A percentile compares a stretch with the other conserved stretches of the same genome.
phyloP scores from a whole-genome alignment of 2,329 filamentous ascomycete species.

The Bertia moriformis region DNA sequence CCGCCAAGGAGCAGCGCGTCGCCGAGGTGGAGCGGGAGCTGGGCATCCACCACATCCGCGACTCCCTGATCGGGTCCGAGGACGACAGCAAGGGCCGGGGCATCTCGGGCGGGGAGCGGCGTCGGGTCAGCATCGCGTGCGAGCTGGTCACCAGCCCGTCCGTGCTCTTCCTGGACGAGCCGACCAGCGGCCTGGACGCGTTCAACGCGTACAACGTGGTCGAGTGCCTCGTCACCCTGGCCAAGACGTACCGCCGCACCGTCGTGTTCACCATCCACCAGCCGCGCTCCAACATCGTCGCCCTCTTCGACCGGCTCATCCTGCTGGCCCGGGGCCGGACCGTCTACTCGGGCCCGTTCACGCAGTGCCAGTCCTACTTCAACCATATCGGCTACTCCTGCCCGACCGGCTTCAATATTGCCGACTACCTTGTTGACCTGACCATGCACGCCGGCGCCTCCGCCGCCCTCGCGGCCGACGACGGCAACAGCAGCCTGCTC shows the following conservation, averaged over 20 bases:
- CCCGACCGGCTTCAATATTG: constrained; percentile 94
- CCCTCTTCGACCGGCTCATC: constrained; percentile 86
- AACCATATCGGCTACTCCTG: constrained; percentile 83
- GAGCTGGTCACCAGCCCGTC: constrained; percentile 94
- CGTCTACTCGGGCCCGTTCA: constrained; percentile 86
- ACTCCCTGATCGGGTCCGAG: constrained; percentile 90
- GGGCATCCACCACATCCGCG: constrained; percentile 82
- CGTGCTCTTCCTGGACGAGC: constrained; percentile 92
- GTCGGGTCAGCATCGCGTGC: constrained; percentile 89
- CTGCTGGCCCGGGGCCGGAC: constrained; percentile 77
- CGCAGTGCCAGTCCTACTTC: constrained; percentile 81
- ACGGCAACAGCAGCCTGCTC: constrained; percentile 32
- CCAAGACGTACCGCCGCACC: constrained; percentile 90
- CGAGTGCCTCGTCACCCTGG: constrained; percentile 83
- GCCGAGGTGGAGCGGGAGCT: constrained; percentile 90
- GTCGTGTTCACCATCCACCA: constrained; percentile 98
- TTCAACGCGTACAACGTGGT: constrained; percentile 98
- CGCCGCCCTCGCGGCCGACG: constrained; percentile 42
- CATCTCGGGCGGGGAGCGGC: constrained; percentile 93
- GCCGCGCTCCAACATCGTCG: constrained; percentile 93
- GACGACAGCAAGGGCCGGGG: constrained; percentile 85
- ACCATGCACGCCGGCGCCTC: constrained; percentile 81
- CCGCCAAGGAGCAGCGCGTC: constrained; percentile 80
- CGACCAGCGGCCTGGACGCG: constrained; percentile 87
- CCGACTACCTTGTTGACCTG: constrained; percentile 90